These are phyloP conservation scores for Pseudocercospora ulei DNA, from an alignment of 2,329 filamentous ascomycete species.

Conservation along the genomic window DNA sequence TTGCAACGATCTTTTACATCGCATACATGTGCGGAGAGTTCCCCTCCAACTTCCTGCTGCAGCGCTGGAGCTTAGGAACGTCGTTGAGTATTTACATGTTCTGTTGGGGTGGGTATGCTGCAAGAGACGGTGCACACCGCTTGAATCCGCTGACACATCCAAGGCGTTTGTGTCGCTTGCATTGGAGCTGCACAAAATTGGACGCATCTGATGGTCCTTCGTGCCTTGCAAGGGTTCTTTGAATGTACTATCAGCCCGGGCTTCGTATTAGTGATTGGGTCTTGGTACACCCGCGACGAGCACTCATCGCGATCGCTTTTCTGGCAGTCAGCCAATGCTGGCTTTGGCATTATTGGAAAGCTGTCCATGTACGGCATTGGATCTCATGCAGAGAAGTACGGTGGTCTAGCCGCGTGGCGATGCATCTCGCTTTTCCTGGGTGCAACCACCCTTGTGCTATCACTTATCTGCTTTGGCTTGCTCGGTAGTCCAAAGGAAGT, in stretches of 20 bases:
- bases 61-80: constrained; percentile 34
- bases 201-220: constrained; percentile 33
- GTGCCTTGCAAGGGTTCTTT: constrained; percentile 35
- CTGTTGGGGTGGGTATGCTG: constrained; percentile 23
- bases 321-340: constrained; percentile 35
- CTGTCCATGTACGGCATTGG: constrained; percentile 29
- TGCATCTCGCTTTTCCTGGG: constrained; percentile 30
- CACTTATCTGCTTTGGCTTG: constrained; percentile 27
- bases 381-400: constrained; percentile 22
- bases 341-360: constrained; percentile 30
- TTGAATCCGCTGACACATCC: neutral
- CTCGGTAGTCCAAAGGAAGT: constrained; percentile 30
- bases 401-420: constrained; percentile 27
- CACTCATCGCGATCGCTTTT: constrained; percentile 34
- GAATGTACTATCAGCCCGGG: constrained; percentile 35
- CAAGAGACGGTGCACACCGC: no score
- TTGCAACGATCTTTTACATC: constrained; percentile 40
- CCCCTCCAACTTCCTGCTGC: constrained; percentile 33
- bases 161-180: constrained; percentile 27
- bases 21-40: constrained; percentile 36
- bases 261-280: constrained; percentile 33
- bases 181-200: constrained; percentile 32
- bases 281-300: constrained; percentile 34
- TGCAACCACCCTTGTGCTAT: constrained; percentile 23
- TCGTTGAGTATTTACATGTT: constrained; percentile 35